Percentiles rank a stretch among this genome's conserved stretches.
phyloP scores from a whole-genome alignment of 108 stramenopile species.

The Stephanodiscus minutulus region DNA sequence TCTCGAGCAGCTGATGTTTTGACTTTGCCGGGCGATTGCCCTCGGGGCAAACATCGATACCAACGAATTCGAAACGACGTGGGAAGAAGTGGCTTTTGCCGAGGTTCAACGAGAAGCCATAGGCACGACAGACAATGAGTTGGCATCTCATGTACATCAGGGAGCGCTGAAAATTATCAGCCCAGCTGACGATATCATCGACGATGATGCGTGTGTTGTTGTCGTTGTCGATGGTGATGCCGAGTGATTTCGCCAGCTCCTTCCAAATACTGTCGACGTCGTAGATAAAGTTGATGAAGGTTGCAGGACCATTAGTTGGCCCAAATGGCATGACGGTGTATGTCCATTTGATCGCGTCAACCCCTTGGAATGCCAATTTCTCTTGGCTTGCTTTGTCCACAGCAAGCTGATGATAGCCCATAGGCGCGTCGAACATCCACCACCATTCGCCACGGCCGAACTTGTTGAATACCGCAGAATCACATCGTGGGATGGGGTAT shows the following conservation, averaged over 20 bases:
- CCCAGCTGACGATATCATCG: neutral
- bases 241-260: neutral
- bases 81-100: neutral
- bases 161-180: neutral
- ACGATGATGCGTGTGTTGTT: neutral
- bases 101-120: neutral
- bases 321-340: no score
- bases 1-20: neutral
- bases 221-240: neutral
- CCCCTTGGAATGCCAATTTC: no score
- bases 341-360: no score
- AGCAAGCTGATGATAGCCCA: neutral
- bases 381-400: neutral
- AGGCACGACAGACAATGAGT: neutral
- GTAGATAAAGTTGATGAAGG: neutral
- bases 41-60: neutral
- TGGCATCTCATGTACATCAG: neutral
- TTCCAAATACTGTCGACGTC: neutral
- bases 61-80: neutral
- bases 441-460: no score
- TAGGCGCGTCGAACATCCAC: constrained; percentile 5
- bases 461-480: no score
- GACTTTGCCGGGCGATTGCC: neutral
- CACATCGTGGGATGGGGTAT: no score
- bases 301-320: no score